Base-by-base conservation (phyloP, 345 rosid genomes). In the Iberis pinnata region DNA sequence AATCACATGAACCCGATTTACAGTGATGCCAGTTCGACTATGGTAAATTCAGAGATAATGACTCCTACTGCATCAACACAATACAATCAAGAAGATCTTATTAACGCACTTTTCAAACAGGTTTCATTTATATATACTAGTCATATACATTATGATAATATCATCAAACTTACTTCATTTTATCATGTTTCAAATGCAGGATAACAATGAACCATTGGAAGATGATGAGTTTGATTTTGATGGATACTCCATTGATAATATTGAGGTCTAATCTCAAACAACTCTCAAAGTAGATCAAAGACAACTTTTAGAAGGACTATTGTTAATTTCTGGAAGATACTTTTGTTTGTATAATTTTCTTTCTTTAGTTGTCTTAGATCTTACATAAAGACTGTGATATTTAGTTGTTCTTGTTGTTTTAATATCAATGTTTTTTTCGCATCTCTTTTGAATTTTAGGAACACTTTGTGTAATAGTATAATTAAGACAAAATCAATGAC, bases 21-120 rank as follows among this genome's bases (percentile, higher is more conserved):
- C 39, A 42, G 53, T 12, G 37, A 12, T 10, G 37, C n/a, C 5
- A n/a, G 37, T 32, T 32, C 37, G n/a, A 7, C 11, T 32, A 74
- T 81, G 42, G 68, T 85, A 36, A 88, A 92, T 68, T 58, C 86
- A 18, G 98, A 92, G 70, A 63, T 71, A 43, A 52, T 82, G 42
- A 50, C 74, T 37, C 70, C 70, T 27, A 60, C 54, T 0, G 32
- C 62, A 69, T 49, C 76, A 16, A 15, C 70, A 55, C 62, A 73
- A 43, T 81, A 73, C 32, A 73, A 70, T 61, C 86, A 88, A 71
- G 98, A 85, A 24, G 97, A 85, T 75, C 95, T 92, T 71, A 83
- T 83, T 95, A 81, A 77, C 37, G 86, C 81, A 20, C 75, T 92
- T 64, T 81, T 88, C 66, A 81, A 78, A 69, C 95, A 83, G 83